phyloP scores from a whole-genome alignment of 148 eudicot genomes.

The Silene latifolia region DNA sequence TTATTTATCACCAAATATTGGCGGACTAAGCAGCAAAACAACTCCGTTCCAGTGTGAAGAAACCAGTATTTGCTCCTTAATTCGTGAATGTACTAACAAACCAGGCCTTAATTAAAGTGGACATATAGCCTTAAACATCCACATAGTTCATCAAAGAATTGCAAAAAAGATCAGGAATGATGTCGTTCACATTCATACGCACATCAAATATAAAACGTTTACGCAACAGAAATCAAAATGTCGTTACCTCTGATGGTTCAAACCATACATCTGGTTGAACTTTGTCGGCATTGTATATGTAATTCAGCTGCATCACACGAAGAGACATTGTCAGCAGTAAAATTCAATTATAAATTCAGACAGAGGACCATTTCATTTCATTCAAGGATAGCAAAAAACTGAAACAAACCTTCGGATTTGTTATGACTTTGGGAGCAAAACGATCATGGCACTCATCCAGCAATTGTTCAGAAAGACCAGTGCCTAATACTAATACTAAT shows the following conservation, averaged over 20 bases:
- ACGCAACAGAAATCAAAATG: background rate
- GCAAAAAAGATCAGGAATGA: too few species aligned
- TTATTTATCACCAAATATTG: too few species aligned
- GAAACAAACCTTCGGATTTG: constrained; percentile 3
- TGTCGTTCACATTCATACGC: too few species aligned
- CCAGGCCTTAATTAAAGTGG: too few species aligned
- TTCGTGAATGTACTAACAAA: too few species aligned
- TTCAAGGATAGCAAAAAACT: background rate
- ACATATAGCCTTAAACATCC: too few species aligned
- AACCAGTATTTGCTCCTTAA: too few species aligned
- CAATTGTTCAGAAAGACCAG: constrained; percentile 13
- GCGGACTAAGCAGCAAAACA: too few species aligned
- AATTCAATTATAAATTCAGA: background rate
- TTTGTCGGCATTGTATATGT: background rate
- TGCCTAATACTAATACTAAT: too few species aligned
- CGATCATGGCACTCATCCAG: background rate
- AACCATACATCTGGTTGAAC: constrained; percentile 22
- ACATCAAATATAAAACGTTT: background rate
- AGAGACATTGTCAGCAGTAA: background rate
- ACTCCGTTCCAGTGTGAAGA: too few species aligned
- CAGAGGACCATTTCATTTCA: background rate
- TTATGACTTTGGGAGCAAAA: background rate
- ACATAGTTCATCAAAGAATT: too few species aligned
- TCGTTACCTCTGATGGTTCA: constrained; percentile 19
- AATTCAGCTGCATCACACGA: constrained; percentile 1